Conservation (phyloP, 495 filamentous ascomycete genomes). For the Xylaria telfairii region DNA sequence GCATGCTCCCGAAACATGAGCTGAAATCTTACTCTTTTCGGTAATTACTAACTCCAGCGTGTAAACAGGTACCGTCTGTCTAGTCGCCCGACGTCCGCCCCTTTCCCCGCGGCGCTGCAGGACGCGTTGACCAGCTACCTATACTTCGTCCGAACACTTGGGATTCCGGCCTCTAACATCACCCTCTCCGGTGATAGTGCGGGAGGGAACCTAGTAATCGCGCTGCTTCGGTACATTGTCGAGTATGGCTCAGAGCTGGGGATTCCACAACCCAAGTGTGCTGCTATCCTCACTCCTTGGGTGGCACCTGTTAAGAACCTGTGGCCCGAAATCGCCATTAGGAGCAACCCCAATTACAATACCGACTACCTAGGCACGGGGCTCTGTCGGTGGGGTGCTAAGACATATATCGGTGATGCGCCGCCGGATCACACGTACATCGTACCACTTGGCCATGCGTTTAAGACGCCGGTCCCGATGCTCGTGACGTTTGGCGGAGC, state of each 20-base stretch:
- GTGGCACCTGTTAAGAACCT: constrained; percentile 1
- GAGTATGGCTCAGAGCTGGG: constrained; percentile 20
- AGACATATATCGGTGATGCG: constrained; percentile 14
- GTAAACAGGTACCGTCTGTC: constrained; percentile 55
- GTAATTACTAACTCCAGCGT: no score
- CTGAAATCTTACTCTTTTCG: no score
- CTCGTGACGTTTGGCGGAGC: constrained; percentile 17
- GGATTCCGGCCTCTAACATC: constrained; percentile 37
- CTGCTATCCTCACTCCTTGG: constrained; percentile 17
- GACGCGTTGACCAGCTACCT: constrained; percentile 51
- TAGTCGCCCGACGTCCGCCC: constrained; percentile 31
- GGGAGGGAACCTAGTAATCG: constrained; percentile 40
- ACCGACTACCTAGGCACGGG: constrained; percentile 24
- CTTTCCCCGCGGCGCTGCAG: constrained; percentile 55
- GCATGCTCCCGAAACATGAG: no score
- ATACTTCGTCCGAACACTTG: constrained; percentile 45
- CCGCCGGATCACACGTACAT: constrained; percentile 24
- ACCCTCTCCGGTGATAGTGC: constrained; percentile 38
- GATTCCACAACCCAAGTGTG: constrained; percentile 19
- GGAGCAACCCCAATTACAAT: constrained; percentile 26
- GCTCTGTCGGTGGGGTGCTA: constrained; percentile 21
- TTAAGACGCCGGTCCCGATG: constrained; percentile 23
- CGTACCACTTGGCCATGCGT: constrained; percentile 21
- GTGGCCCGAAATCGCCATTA: constrained; percentile 17
- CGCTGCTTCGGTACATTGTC: constrained; percentile 46